Evolutionary conservation across 345 rosid genomes (phyloP).

Genomic region (Laguncularia racemosa): DNA sequence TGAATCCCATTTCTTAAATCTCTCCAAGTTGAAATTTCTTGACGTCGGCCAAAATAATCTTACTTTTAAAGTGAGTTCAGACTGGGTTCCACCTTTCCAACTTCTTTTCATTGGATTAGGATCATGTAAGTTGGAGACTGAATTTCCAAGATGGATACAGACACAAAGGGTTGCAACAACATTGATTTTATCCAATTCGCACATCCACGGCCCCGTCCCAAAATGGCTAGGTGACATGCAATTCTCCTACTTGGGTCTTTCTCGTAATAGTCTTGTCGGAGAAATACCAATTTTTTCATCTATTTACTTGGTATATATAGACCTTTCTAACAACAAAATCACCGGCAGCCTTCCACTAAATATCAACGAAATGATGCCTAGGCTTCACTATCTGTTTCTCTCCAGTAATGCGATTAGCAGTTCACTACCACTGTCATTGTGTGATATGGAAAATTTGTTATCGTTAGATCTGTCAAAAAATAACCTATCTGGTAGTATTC

Average conservation of each 20-base stretch:
- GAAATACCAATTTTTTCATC: neutral
- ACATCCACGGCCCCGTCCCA: neutral
- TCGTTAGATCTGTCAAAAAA: neutral
- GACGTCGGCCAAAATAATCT: neutral
- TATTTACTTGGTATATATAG: neutral
- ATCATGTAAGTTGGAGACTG: neutral
- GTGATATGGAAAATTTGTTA: neutral
- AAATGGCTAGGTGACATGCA: neutral
- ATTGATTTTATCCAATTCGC: neutral
- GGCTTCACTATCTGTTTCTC: too few species aligned
- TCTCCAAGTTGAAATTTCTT: neutral
- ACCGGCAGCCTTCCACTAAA: too few species aligned
- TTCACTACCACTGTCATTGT: neutral
- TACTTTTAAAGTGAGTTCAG: neutral
- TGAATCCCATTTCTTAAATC: constrained; percentile 1
- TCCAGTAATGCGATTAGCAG: neutral
- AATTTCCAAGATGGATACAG: neutral
- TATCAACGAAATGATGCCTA: neutral
- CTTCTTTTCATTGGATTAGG: accelerated
- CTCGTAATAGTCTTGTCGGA: neutral
- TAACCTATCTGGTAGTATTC: constrained; percentile 5
- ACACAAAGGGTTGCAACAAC: accelerated
- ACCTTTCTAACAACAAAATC: neutral
- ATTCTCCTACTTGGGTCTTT: accelerated
- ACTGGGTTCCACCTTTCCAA: constrained; percentile 2